Evolutionary conservation across 768 basidiomycete genomes (phyloP), one percentile per base, ranked within the genome.

Genomic region (Boletus coccyginus): DNA sequence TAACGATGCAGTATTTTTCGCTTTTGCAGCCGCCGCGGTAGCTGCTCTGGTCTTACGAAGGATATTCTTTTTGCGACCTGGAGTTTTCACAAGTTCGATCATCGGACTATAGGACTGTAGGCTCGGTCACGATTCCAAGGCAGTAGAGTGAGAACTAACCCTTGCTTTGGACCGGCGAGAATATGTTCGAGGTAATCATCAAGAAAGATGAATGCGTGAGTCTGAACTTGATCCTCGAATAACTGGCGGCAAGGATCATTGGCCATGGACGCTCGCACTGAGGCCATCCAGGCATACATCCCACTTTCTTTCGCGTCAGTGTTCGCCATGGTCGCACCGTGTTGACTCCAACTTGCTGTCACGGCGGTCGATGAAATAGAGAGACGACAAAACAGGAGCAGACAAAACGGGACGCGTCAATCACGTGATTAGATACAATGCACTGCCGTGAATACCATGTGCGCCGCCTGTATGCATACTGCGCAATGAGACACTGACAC

Each of bases 51-150:
- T 75, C 61, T 79, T 81, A 61, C 77, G 81, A 5, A 75, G 73
- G 14, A 78, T 70, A 46, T 75, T 77, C 72, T 81, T 89, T 70
- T 82, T 90, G 43, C 90, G 81, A 32, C 88, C 85, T 14, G 91
- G 91, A 1, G 92, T 93, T 73, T 93, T 93, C 3, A 93, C 83
- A 17, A 93, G 78, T 51, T 92, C 89, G 41, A 90, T 85, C 16
- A 92, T 79, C 9, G 84, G 81, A 46, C 90, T 92, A 59, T 16
- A 40, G 0, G 14, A 13, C 42, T 19, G 52, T 24, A 53, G 62
- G 21, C 57, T 48, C 16, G 48, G 48, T 29, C 24, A 35, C 11
- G 31, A 29, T 19, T 35, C 8, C 32, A 2, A 31, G 48, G 19
- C 12, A n/a, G 45, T 29, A 29, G 32, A 60, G 29, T 38, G 24